Conservation (phyloP, 78 protist species). For the Dictyostelium brefeldianum region DNA sequence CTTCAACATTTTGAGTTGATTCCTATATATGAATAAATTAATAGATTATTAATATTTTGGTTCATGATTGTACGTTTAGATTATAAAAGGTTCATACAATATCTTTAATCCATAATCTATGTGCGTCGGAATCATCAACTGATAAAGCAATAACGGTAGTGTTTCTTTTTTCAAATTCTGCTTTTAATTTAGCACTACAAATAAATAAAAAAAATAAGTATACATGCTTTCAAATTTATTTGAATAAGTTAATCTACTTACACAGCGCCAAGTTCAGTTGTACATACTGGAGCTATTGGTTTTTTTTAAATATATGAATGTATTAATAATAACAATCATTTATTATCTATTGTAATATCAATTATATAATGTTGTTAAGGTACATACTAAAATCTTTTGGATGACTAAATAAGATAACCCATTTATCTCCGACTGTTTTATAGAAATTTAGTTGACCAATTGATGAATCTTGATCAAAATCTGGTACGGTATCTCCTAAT, state of each 20-base stretch:
- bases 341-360: too few species aligned
- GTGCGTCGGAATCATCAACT: conserved; percentile 66
- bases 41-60: too few species aligned
- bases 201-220: too few species aligned
- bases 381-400: conserved; percentile 86
- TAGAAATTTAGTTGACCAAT: conserved; percentile 82
- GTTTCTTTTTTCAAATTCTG: conserved; percentile 84
- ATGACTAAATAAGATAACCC: conserved; percentile 81
- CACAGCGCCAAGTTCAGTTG: conserved; percentile 93
- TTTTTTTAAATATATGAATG: too few species aligned
- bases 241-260: background rate
- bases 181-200: conserved; percentile 61
- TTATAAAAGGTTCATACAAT: too few species aligned
- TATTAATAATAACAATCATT: too few species aligned
- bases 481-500: conserved; percentile 76
- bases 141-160: conserved; percentile 84
- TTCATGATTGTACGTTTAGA: too few species aligned
- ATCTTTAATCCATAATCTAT: conserved; percentile 88
- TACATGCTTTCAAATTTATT: too few species aligned
- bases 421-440: conserved; percentile 72
- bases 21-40: conserved; percentile 45
- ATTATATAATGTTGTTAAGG: too few species aligned
- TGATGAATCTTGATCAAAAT: conserved; percentile 72
- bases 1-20: conserved; percentile 65
- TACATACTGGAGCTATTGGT: conserved; percentile 86